Conservation (phyloP, 371 early-diverging fungal species). For the Apophysomyces sp. region DNA sequence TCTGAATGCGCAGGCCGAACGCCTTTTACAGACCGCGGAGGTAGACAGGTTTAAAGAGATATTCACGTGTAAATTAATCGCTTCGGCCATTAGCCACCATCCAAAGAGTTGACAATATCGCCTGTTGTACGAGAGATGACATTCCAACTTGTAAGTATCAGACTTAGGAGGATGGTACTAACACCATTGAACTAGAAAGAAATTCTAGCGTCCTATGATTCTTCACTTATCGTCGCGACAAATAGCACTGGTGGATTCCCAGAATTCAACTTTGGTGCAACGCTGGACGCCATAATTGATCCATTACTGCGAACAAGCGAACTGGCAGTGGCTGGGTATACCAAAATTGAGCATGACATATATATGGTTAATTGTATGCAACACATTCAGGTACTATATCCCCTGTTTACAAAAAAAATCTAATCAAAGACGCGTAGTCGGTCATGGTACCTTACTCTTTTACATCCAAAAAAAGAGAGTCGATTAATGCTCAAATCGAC, state of each 20-base stretch:
- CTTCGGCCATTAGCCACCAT: constrained; percentile 50
- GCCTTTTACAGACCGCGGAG: constrained; percentile 58
- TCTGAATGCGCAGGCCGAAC: constrained; percentile 61
- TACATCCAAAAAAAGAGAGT: constrained; percentile 32
- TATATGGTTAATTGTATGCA: constrained; percentile 77
- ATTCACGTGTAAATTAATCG: background rate
- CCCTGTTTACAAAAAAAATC: background rate
- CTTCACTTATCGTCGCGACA: constrained; percentile 57
- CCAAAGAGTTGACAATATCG: constrained; percentile 58
- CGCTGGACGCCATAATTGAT: constrained; percentile 69
- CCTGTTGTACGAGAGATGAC: constrained; percentile 67
- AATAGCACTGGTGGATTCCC: constrained; percentile 29
- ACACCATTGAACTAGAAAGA: constrained; percentile 54
- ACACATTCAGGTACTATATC: constrained; percentile 58
- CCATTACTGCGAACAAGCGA: constrained; percentile 75
- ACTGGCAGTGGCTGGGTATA: constrained; percentile 52
- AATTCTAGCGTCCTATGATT: constrained; percentile 78
- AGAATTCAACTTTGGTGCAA: constrained; percentile 61
- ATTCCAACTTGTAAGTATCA: constrained; percentile 56
- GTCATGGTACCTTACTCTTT: constrained; percentile 34
- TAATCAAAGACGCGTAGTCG: constrained; percentile 8
- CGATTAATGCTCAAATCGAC: constrained; percentile 24
- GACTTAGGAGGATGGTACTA: background rate
- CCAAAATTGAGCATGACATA: constrained; percentile 63
- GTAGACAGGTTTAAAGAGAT: constrained; percentile 21